Evolutionary conservation across 2,329 filamentous ascomycete species (phyloP).

Genomic region (Aspergillus carbonarius): DNA sequence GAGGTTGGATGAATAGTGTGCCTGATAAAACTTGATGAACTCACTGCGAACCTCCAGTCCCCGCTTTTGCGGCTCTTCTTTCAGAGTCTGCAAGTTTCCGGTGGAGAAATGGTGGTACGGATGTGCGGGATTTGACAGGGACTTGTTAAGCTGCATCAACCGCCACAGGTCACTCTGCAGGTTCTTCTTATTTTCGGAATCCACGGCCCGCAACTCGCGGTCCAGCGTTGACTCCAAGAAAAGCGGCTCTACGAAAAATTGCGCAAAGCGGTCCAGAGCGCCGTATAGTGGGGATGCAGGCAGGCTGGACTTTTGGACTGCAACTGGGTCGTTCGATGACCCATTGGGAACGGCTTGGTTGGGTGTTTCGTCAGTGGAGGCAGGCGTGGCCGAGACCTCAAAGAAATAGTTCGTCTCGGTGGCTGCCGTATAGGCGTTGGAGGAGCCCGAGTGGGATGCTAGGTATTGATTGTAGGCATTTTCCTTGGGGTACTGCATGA

Average conservation of each 20-base stretch:
- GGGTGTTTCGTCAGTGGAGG: slow-evolving; percentile 36
- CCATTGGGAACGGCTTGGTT: slow-evolving; percentile 24
- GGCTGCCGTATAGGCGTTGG: slow-evolving; percentile 90
- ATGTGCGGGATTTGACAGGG: slow-evolving; percentile 80
- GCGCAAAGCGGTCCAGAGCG: slow-evolving; percentile 84
- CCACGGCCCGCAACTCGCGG: slow-evolving; percentile 81
- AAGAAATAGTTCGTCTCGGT: slow-evolving; percentile 99
- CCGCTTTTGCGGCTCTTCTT: slow-evolving; percentile 73
- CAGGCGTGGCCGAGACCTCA: slow-evolving; percentile 79
- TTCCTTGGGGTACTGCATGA: slow-evolving; percentile 74
- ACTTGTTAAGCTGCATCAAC: slow-evolving; percentile 82
- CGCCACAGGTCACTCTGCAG: slow-evolving; percentile 88
- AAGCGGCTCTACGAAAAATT: slow-evolving; percentile 87
- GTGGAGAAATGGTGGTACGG: slow-evolving; percentile 92
- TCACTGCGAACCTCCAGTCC: slow-evolving; percentile 84
- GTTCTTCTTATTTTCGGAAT: slow-evolving; percentile 98
- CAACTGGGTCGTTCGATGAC: slow-evolving; percentile 23
- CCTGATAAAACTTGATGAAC: slow-evolving; percentile 88
- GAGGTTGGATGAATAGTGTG: slow-evolving; percentile 86
- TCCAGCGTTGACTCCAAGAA: slow-evolving; percentile 84
- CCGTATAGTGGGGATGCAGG: slow-evolving; percentile 65
- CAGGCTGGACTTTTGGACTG: slow-evolving; percentile 20
- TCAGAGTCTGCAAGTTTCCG: slow-evolving; percentile 81
- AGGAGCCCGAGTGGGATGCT: slow-evolving; percentile 82
- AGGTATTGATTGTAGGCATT: slow-evolving; percentile 96